Conservation (phyloP, 164 flowering plant genomes). For the Umbilicus rupestris region DNA sequence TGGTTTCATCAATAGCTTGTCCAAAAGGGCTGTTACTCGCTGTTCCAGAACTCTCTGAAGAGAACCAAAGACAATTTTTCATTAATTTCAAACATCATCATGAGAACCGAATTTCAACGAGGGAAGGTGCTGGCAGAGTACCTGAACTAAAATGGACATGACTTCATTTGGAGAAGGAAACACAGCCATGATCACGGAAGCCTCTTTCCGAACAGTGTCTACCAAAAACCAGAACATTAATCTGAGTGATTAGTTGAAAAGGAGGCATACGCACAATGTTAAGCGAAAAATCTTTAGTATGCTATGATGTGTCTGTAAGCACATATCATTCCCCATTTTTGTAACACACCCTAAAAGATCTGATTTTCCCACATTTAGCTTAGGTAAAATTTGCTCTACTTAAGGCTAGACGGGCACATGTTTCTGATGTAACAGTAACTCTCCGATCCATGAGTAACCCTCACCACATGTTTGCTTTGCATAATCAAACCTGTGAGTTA, state of each 20-base stretch:
- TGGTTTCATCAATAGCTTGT: slow-evolving; percentile 80
- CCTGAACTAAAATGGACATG: slow-evolving; percentile 96
- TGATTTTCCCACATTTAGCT: background rate
- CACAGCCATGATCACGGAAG: slow-evolving; percentile 91
- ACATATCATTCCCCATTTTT: background rate
- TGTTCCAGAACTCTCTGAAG: slow-evolving; percentile 89
- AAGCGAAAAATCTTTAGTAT: background rate
- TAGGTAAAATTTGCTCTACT: background rate
- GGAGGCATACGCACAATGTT: background rate
- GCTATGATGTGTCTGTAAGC: background rate
- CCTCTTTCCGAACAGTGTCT: slow-evolving; percentile 95
- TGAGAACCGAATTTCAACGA: background rate
- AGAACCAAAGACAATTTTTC: slow-evolving; percentile 8
- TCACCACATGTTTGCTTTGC: background rate
- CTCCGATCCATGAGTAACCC: background rate
- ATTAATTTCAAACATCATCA: background rate
- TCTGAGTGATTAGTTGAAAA: background rate
- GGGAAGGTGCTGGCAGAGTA: slow-evolving; percentile 17
- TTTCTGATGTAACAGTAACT: background rate
- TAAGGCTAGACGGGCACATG: background rate
- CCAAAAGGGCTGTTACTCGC: slow-evolving; percentile 78
- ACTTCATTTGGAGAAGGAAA: slow-evolving; percentile 97
- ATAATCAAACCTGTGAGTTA: slow-evolving; percentile 10
- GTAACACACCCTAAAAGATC: background rate
- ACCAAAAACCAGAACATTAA: slow-evolving; percentile 13